Conservation (phyloP, 148 eudicot species). For the Camellia granthamiana region DNA sequence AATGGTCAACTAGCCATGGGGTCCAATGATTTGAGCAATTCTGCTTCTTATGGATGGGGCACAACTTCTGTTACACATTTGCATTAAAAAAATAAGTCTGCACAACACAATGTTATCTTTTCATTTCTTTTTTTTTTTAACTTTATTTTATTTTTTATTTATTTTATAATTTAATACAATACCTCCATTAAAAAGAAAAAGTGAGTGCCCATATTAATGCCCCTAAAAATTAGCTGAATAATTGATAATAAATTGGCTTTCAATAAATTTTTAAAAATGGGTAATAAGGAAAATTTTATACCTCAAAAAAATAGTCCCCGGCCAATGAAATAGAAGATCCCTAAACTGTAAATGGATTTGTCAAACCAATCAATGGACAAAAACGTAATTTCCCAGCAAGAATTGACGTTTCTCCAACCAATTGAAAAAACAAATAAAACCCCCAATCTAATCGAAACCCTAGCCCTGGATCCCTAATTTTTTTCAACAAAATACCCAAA, state of each 20-base stretch:
- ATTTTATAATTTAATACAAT: not conserved
- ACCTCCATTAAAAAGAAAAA: not conserved
- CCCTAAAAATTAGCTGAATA: not conserved
- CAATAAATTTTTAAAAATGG: not conserved
- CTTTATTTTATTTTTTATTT: not conserved
- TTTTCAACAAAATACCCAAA: constrained; percentile 6
- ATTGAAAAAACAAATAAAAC: constrained; percentile 7
- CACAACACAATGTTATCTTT: not conserved
- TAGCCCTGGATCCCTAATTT: constrained; percentile 26
- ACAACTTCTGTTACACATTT: not conserved
- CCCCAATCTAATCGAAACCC: constrained; percentile 21
- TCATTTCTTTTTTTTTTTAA: not conserved
- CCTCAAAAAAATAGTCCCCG: constrained; percentile 3
- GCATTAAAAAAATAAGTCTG: not conserved
- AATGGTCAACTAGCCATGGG: constrained; percentile 4
- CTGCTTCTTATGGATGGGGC: not conserved
- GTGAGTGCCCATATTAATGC: not conserved
- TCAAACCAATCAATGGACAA: not conserved
- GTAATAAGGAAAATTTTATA: not conserved
- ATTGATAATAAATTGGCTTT: not conserved
- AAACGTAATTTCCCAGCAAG: not conserved
- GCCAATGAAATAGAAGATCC: constrained; percentile 12
- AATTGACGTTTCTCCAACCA: constrained; percentile 13
- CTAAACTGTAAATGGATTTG: not conserved
- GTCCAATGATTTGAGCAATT: not conserved